phyloP scores from a whole-genome alignment of 805 yeast genomes.

The Candida chilensis region DNA sequence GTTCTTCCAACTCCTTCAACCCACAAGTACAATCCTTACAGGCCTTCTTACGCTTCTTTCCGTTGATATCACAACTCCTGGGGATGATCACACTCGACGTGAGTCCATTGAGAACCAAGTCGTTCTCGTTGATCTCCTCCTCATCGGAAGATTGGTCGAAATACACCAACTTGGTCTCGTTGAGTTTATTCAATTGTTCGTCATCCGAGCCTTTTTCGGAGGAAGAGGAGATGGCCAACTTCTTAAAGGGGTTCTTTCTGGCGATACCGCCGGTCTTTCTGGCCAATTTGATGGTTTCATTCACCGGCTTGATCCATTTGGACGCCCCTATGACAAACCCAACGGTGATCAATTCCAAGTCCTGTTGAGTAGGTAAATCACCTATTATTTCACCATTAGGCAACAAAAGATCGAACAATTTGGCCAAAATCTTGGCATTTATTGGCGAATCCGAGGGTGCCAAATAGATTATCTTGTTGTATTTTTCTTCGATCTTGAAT shows the following conservation, averaged over 20 bases:
- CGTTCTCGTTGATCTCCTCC: constrained; percentile 50
- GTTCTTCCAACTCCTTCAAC: constrained; percentile 77
- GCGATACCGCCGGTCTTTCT: too few species aligned
- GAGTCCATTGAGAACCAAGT: constrained; percentile 37
- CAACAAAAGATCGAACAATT: constrained; percentile 27
- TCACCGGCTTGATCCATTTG: constrained; percentile 48
- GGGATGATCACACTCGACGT: constrained; percentile 30
- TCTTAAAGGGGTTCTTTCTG: too few species aligned
- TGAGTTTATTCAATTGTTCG: constrained; percentile 18
- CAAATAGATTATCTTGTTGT: constrained; percentile 38
- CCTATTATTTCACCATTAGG: constrained; percentile 42
- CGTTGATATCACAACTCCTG: constrained; percentile 40
- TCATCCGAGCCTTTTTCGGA: constrained; percentile 15
- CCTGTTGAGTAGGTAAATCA: constrained; percentile 38
- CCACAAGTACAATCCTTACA: constrained; percentile 99
- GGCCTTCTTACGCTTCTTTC: constrained; percentile 75
- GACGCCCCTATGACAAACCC: constrained; percentile 48
- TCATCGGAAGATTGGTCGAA: constrained; percentile 44
- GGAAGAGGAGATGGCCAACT: constrained; percentile 20
- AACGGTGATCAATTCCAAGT: constrained; percentile 53
- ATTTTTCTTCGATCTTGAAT: constrained; percentile 22
- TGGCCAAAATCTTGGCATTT: constrained; percentile 37
- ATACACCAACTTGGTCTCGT: constrained; percentile 39
- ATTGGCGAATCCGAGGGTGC: constrained; percentile 45
- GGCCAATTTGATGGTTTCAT: too few species aligned